These are phyloP conservation scores for Boletus rubescentipes DNA, from an alignment of 768 basidiomycete species.

Conservation along the genomic window DNA sequence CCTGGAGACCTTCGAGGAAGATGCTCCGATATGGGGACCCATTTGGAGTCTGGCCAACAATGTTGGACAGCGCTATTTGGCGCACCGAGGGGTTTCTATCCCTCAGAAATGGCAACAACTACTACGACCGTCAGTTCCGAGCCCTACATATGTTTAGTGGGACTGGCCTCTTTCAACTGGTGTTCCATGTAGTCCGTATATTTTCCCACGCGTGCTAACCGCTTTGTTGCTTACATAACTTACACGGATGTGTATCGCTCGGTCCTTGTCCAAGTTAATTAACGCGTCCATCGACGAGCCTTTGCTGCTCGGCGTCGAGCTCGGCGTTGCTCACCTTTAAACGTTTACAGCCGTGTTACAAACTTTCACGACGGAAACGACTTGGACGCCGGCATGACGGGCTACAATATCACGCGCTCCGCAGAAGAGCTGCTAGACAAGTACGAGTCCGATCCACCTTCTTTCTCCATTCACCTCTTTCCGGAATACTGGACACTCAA, in stretches of 20 bases:
- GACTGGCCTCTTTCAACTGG: slow-evolving; percentile 41
- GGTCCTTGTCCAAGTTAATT: slow-evolving; percentile 10
- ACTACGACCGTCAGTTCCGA: slow-evolving; percentile 15
- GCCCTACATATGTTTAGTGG: background rate
- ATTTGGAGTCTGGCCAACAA: slow-evolving; percentile 75
- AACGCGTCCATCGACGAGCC: slow-evolving; percentile 18
- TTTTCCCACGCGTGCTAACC: slow-evolving; percentile 24
- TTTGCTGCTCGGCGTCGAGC: background rate
- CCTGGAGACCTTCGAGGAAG: slow-evolving; percentile 64
- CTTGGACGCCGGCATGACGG: slow-evolving; percentile 47
- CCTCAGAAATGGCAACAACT: slow-evolving; percentile 83
- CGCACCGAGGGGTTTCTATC: slow-evolving; percentile 87
- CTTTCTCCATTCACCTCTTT: slow-evolving; percentile 77
- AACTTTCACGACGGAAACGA: slow-evolving; percentile 7
- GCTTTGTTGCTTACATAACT: slow-evolving; percentile 24
- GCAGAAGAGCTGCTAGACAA: slow-evolving; percentile 57
- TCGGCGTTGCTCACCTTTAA: background rate
- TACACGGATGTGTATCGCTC: background rate
- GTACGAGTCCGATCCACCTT: slow-evolving; percentile 58
- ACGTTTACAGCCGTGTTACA: background rate
- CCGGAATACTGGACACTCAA: slow-evolving; percentile 83
- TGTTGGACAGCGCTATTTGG: slow-evolving; percentile 80
- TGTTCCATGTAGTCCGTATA: slow-evolving; percentile 26
- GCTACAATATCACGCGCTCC: slow-evolving; percentile 73
- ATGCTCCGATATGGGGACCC: slow-evolving; percentile 70